Evolutionary conservation across 371 early-diverging fungal species (phyloP), one percentile per base, ranked within the genome.

Genomic region (Cokeromyces recurvatus): DNA sequence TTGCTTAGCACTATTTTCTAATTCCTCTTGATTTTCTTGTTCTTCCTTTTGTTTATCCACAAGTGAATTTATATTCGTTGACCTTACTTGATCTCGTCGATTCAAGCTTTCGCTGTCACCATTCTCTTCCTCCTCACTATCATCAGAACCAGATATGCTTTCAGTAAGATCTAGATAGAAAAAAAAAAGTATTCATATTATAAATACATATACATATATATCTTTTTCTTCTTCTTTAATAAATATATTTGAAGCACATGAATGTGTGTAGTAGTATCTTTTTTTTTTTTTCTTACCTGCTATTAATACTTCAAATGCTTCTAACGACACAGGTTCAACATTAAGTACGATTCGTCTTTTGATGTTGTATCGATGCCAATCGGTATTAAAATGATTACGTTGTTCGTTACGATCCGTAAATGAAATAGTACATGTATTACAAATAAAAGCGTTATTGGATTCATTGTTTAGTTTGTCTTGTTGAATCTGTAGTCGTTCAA

Each of bases 311-410:
- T 83, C 80, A 75, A 97, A 98, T 43, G 75, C 78, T 46, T 87
- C 84, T 15, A 83, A 81, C 1, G 84, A 57, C 5, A 98, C 85
- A 15, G 97, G 92, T 0, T 90, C 82, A 9, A 90, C 68, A 11
- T 88, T 40, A 1, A 66, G 46, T 34, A 68, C 94, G 16, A 94
- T 84, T 57, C 91, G 94, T 46, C 95, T 81, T 71, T 97, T 96
- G 23, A 97, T 77, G 66, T 98, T 98, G 77, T 97, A 98, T 25
- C 96, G 71, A 64, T 97, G 99, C 97, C 97, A 98, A 71, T 98
- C 97, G 10, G 89, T 84, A 9, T 84, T 81, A 68, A 93, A 92
- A 64, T 98, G 99, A 14, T 72, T 71, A 32, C 97, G 71, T 67
- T 96, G 97, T 39, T 82, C 71, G 31, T 91, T 90, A 8, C 94